Evolutionary conservation across 2,329 filamentous ascomycete genomes (phyloP).

Genomic region (Claviceps quebecensis): DNA sequence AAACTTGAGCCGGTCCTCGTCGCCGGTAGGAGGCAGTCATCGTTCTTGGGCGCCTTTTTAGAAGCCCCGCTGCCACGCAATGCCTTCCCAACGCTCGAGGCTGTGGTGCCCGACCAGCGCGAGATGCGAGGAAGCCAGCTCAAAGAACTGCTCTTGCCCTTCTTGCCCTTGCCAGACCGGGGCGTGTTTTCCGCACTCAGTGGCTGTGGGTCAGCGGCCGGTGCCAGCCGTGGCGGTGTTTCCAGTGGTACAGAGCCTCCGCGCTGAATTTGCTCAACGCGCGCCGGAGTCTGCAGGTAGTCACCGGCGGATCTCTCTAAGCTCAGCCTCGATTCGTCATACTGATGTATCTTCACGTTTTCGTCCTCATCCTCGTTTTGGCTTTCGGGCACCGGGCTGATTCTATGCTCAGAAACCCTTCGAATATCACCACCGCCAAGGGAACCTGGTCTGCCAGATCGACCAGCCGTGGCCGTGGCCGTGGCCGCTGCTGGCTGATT

Average conservation of each 20-base stretch:
- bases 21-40: conserved; percentile 37
- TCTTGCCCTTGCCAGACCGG: conserved; percentile 58
- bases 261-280: conserved; percentile 27
- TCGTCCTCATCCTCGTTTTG: conserved; percentile 71
- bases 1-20: conserved; percentile 71
- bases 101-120: conserved; percentile 91
- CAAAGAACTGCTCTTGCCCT: conserved; percentile 79
- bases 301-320: conserved; percentile 29
- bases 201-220: conserved; percentile 22
- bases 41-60: conserved; percentile 45
- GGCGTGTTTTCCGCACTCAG: conserved; percentile 71
- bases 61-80: conserved; percentile 52
- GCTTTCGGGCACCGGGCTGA: conserved; percentile 78
- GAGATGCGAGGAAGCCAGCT: conserved; percentile 82
- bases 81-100: conserved; percentile 70
- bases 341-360: conserved; percentile 57
- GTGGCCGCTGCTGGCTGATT: conserved; percentile 70
- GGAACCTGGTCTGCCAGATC: conserved; percentile 27
- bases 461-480: conserved; percentile 53
- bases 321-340: conserved; percentile 34
- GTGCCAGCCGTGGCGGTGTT: conserved; percentile 42
- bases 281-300: conserved; percentile 44
- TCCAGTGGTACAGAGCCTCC: conserved; percentile 40
- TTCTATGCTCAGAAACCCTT: conserved; percentile 60
- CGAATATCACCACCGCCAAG: conserved; percentile 33